These are phyloP conservation scores for Ganoderma leucocontextum DNA, from an alignment of 1,284 basidiomycete species.

Conservation along the genomic window DNA sequence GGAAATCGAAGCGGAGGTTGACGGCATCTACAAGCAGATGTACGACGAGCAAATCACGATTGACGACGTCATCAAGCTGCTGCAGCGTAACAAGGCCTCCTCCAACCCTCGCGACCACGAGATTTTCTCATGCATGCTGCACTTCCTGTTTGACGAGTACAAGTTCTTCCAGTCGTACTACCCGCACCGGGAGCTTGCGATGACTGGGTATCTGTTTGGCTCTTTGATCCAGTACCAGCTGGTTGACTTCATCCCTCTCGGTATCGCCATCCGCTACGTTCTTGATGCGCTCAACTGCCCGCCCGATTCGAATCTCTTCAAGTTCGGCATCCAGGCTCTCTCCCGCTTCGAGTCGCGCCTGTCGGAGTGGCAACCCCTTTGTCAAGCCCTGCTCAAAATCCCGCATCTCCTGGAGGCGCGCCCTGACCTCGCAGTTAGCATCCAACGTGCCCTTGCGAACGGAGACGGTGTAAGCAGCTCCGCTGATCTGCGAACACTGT, in stretches of 20 bases:
- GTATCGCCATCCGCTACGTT: conserved; percentile 97
- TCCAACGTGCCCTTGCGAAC: conserved; percentile 75
- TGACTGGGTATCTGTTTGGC: conserved; percentile 97
- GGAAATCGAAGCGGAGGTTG: conserved; percentile 93
- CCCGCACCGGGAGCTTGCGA: conserved; percentile 91
- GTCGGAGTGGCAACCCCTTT: conserved; percentile 94
- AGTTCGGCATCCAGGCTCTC: conserved; percentile 94
- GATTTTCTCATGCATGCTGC: conserved; percentile 98
- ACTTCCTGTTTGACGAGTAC: conserved; percentile 99
- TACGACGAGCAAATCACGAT: conserved; percentile 95
- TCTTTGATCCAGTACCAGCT: conserved; percentile 95
- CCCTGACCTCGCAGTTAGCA: conserved; percentile 83
- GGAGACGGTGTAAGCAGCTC: conserved; percentile 50
- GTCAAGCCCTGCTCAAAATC: conserved; percentile 89
- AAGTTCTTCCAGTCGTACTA: conserved; percentile 98
- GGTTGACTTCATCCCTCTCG: conserved; percentile 94
- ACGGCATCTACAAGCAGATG: conserved; percentile 97
- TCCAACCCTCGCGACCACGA: conserved; percentile 89
- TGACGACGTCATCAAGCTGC: conserved; percentile 91
- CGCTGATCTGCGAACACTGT: conserved; percentile 49
- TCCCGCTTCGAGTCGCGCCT: conserved; percentile 89
- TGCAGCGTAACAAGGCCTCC: conserved; percentile 88
- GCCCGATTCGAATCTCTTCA: conserved; percentile 93
- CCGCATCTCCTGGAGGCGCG: conserved; percentile 88
- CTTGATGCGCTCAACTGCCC: conserved; percentile 92